Conservation (phyloP, 495 filamentous ascomycete species). For the Clavariopsis aquatica region DNA sequence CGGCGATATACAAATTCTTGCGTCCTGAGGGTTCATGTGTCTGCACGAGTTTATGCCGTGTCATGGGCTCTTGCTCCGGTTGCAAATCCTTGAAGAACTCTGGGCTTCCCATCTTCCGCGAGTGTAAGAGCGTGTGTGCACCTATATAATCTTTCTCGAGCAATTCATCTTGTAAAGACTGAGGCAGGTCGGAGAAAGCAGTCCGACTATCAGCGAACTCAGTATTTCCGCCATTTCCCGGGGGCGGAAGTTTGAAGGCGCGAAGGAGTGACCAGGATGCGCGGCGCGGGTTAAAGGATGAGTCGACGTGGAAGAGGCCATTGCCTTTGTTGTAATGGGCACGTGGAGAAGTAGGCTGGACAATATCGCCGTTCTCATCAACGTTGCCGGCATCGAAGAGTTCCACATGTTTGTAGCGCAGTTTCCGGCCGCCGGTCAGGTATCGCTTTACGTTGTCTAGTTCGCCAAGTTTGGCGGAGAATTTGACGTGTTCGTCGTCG, state of each 20-base stretch:
- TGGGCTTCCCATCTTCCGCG: conserved; percentile 55
- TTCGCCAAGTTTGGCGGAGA: conserved; percentile 57
- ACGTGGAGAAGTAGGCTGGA: conserved; percentile 48
- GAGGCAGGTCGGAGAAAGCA: conserved; percentile 55
- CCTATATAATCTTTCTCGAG: conserved; percentile 54
- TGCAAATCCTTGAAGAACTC: conserved; percentile 55
- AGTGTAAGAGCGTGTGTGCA: conserved; percentile 57
- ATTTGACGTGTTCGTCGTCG: conserved; percentile 56
- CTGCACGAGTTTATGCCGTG: conserved; percentile 55
- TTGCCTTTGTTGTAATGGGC: conserved; percentile 48
- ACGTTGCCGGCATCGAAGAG: conserved; percentile 64
- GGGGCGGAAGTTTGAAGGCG: conserved; percentile 55
- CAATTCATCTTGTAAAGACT: conserved; percentile 46
- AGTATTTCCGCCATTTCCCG: conserved; percentile 55
- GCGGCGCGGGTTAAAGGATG: conserved; percentile 61
- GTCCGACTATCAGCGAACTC: conserved; percentile 61
- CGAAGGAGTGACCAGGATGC: conserved; percentile 57
- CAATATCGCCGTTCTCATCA: conserved; percentile 46
- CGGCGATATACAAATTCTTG: conserved; percentile 57
- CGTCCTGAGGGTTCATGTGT: conserved; percentile 55
- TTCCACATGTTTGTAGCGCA: conserved; percentile 52
- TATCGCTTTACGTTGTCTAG: conserved; percentile 62
- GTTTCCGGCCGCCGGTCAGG: conserved; percentile 49
- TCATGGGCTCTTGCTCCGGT: conserved; percentile 48
- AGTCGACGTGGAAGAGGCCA: conserved; percentile 61